Conservation (phyloP, 2,329 filamentous ascomycete species). For the Aotearoamyces nothofagi region DNA sequence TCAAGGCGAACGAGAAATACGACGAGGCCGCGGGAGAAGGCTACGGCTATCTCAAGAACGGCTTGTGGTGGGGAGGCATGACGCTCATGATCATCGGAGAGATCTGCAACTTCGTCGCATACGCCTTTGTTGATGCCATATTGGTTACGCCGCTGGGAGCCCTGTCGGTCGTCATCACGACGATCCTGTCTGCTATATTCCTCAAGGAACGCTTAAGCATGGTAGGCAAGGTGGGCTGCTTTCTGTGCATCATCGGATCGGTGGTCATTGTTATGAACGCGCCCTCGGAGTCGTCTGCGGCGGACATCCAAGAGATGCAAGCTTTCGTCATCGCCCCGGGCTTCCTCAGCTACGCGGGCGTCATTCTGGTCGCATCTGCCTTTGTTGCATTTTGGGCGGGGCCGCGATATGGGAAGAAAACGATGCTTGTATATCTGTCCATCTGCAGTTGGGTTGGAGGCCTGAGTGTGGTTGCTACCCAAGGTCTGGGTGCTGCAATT, state of each 20-base stretch:
- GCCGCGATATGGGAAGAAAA: conserved; percentile 85
- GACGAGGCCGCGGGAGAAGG: conserved; percentile 91
- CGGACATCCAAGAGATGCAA: conserved; percentile 86
- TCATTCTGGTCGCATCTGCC: conserved; percentile 59
- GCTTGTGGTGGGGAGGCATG: conserved; percentile 94
- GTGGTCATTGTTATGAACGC: conserved; percentile 93
- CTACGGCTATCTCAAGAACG: conserved; percentile 92
- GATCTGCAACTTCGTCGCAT: conserved; percentile 93
- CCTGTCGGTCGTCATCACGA: conserved; percentile 81
- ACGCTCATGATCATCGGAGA: conserved; percentile 93
- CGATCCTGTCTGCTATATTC: conserved; percentile 84
- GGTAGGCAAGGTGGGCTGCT: conserved; percentile 91
- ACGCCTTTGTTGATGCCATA: conserved; percentile 93
- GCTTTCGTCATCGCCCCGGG: conserved; percentile 71
- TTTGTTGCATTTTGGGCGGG: conserved; percentile 68
- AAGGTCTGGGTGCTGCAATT: conserved; percentile 83
- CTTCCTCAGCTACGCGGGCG: conserved; percentile 71
- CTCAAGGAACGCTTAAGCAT: conserved; percentile 91
- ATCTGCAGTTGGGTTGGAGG: conserved; percentile 94
- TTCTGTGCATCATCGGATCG: conserved; percentile 85
- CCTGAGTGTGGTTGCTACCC: conserved; percentile 85
- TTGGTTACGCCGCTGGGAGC: conserved; percentile 86
- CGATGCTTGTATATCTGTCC: conserved; percentile 93
- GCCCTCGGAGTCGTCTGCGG: conserved; percentile 69
- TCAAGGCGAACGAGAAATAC: conserved; percentile 92